Evolutionary conservation across 371 early-diverging fungal species (phyloP), one percentile per base, ranked within the genome.

Genomic region (Apophysomyces sp.): DNA sequence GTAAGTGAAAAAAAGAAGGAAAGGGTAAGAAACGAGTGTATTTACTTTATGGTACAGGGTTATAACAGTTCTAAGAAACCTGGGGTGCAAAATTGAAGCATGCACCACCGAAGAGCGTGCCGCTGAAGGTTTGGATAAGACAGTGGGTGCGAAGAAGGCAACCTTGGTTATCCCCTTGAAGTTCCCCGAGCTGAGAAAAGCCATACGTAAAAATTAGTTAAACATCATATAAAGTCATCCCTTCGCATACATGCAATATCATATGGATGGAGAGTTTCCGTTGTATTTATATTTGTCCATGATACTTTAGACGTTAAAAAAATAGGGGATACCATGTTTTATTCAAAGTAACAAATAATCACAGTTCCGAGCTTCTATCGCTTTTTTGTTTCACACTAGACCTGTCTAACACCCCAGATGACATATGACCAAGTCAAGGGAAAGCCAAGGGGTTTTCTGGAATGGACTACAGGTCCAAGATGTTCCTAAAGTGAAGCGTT

Each of bases 71-170:
- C 67, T 78, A 18, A 60, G 56, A 28, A 78, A 69, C 55, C 60
- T 90, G 52, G 89, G 90, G 6, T 89, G 90, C 71, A 80, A 82
- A 41, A 68, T 86, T 21, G 83, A 81, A n/a, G 68, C 69, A 32
- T 64, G 63, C 8, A 72, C 54, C 51, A 73, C 66, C 8, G 71
- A 74, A 55, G 80, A 69, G 41, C 56, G 55, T n/a, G 58, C 58
- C 18, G 44, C 27, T 26, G 74, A 66, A 18, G 62, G 56, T 34
- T n/a, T 51, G 24, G 59, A 57, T 37, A 21, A 49, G 16, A 55
- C 18, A n/a, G 29, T 41, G 3, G 29, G 12, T 27, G 15, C 56
- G 44, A 78, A 79, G 67, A 68, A 71, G 27, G 76, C 77, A 29
- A 61, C 66, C 26, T 66, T 77, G 40, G 67, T 75, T 37, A 66